Base-by-base conservation (phyloP, 2,329 filamentous ascomycete genomes). In the Nemania abortiva region DNA sequence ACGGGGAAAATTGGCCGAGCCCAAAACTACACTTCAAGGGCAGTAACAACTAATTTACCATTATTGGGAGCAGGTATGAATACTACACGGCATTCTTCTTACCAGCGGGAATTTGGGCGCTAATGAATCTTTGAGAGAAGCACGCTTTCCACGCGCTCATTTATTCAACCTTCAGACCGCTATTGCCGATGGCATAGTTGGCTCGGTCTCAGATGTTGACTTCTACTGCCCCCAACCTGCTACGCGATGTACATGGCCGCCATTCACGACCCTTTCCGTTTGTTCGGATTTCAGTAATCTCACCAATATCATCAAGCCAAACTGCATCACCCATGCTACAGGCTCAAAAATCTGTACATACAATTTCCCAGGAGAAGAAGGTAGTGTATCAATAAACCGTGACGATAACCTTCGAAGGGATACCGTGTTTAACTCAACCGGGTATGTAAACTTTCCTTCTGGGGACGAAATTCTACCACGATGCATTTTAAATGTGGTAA, bases 191-290 rank as follows among this genome's bases (percentile, higher is more conserved):
- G 70, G 74, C 7, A 42, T 66, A 5, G 52, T 60, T 11, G 72
- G 72, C 1, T 31, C 68, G 0, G 61, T 69, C 34, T 53, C 59
- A 5, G 53, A 64, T 22, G 58, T 63, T 2, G 62, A 58, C 20
- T 69, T 72, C 47, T 50, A 57, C 1, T 75, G 73, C 49, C 56
- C 56, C 2, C 7, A 22, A 4, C 73, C 72, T 20, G 49, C 65
- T 1, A 55, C 58, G 1, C 22, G 57, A 6, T 76, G 73, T 47
- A 68, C 60, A 2, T 76, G 72, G 71, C 10, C 55, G 5, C 22
- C 54, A 2, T 74, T 73, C 52, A 66, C 20, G 9, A 74, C 71
- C 10, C 59, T 76, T 0, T 73, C 66, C 2, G 45, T 74, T 2
- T 75, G 74, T 45, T 34, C 50, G 6, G 47, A n/a, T 3, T 73